Evolutionary conservation across 1,139 yeast species (phyloP).

Genomic region (Kodamaea plutei): DNA sequence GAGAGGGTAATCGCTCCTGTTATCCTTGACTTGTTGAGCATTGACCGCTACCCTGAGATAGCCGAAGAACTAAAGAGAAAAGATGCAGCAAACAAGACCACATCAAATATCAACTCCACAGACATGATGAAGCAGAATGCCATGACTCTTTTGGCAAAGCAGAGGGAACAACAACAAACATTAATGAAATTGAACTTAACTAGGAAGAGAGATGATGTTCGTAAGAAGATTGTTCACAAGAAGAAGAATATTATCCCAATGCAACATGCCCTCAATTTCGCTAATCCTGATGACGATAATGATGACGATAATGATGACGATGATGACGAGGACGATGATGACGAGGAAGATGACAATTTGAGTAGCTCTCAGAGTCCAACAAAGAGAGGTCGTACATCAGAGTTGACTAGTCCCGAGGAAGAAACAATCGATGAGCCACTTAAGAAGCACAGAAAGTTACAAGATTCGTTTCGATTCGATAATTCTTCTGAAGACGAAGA

Average conservation of each 20-base stretch:
- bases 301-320: conserved; percentile 18
- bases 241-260: conserved; percentile 50
- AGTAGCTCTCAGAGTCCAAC: conserved; percentile 38
- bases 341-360: conserved; percentile 30
- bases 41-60: conserved; percentile 54
- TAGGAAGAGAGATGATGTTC: conserved; percentile 40
- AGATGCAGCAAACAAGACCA: conserved; percentile 27
- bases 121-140: conserved; percentile 21
- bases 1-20: conserved; percentile 73
- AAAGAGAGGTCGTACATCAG: conserved; percentile 24
- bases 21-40: conserved; percentile 58
- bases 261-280: conserved; percentile 68
- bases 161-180: conserved; percentile 18
- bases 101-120: conserved; percentile 15
- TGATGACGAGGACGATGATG: conserved; percentile 42
- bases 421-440: conserved; percentile 20
- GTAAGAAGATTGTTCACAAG: conserved; percentile 7
- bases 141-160: conserved; percentile 25
- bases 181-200: conserved; percentile 37
- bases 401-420: no score
- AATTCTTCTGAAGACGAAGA: conserved; percentile 28
- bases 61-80: conserved; percentile 42
- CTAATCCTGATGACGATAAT: conserved; percentile 29
- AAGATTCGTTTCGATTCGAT: conserved; percentile 26
- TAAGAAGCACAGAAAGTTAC: conserved; percentile 21